Evolutionary conservation across 805 yeast species (phyloP), one percentile per base, ranked within the genome.

Genomic region (Metschnikowia bowlesiae): DNA sequence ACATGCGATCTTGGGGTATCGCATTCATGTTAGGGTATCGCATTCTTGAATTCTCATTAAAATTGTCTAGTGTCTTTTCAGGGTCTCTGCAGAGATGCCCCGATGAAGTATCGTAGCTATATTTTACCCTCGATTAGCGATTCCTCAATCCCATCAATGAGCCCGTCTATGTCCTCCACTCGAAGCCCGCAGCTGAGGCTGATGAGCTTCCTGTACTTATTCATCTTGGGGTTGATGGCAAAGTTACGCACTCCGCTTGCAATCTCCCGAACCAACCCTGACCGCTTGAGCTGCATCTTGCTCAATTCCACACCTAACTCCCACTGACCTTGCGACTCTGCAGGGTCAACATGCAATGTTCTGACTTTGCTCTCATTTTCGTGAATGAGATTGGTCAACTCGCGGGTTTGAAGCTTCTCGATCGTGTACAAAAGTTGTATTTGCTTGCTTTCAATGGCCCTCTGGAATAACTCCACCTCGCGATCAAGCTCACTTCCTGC

Each of bases 181-280:
- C 83, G 81, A 48, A 89, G 75, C 2, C 89, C 96, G 63, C 95
- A 87, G 44, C 89, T 80, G 43, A 83, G 70, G 26, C 92, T 80
- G 39, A 94, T 84, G 53, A 92, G 74, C 60, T 83, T 82, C 55
- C 96, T 77, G 71, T 92, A 86, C 63, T 89, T 89, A 60, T 80
- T 81, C 68, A 85, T 83, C 57, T 78, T 81, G 26, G 73, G 69
- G 49, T 78, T 81, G 54, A 78, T 71, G 53, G 68, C 81, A 65
- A 50, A 78, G 64, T 55, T 55, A 46, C 65, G 70, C 37, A 77
- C 65, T 33, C 71, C 58, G 11, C 76, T 73, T 8, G 84, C 78
- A 13, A 88, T 77, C 46, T 75, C 73, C 48, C 74, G 71, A 18
- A 79, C 57, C 40, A 73, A 59, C 11, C 62, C 53, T 47, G 65